Evolutionary conservation across 1,284 basidiomycete genomes (phyloP).

Genomic region (Microbotryum scabiosae): DNA sequence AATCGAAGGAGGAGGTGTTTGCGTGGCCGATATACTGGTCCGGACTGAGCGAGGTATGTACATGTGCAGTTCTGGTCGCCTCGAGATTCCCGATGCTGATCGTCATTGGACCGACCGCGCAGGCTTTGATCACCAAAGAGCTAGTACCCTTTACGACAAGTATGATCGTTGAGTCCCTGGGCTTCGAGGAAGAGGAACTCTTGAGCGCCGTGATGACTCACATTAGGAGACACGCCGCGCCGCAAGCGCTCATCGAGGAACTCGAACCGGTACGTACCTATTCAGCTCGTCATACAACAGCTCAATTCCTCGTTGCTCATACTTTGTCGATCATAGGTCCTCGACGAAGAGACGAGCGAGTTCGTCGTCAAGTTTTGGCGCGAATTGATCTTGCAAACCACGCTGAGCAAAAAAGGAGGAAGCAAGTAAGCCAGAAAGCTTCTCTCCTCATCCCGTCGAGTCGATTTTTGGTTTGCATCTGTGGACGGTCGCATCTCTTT

Average conservation of each 20-base stretch:
- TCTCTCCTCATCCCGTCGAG: not conserved
- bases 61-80: not conserved
- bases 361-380: conserved; percentile 34
- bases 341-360: conserved; percentile 35
- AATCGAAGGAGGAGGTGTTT: conserved; percentile 32
- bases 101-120: not conserved
- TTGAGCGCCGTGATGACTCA: conserved; percentile 36
- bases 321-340: conserved; percentile 18
- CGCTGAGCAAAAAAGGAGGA: conserved; percentile 14
- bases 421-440: not conserved
- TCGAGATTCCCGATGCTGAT: not conserved
- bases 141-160: conserved; percentile 34
- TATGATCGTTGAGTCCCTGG: conserved; percentile 37
- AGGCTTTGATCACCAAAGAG: conserved; percentile 33
- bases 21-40: conserved; percentile 33
- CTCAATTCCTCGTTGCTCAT: not conserved
- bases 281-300: not conserved
- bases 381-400: conserved; percentile 18
- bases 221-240: conserved; percentile 33
- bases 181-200: conserved; percentile 36
- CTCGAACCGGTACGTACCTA: conserved; percentile 34
- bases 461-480: too few species aligned
- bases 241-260: conserved; percentile 36
- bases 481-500: too few species aligned
- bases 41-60: conserved; percentile 32